These are phyloP conservation scores for Hyaloscypha bicolor DNA, from an alignment of 495 filamentous ascomycete species.

Conservation along the genomic window DNA sequence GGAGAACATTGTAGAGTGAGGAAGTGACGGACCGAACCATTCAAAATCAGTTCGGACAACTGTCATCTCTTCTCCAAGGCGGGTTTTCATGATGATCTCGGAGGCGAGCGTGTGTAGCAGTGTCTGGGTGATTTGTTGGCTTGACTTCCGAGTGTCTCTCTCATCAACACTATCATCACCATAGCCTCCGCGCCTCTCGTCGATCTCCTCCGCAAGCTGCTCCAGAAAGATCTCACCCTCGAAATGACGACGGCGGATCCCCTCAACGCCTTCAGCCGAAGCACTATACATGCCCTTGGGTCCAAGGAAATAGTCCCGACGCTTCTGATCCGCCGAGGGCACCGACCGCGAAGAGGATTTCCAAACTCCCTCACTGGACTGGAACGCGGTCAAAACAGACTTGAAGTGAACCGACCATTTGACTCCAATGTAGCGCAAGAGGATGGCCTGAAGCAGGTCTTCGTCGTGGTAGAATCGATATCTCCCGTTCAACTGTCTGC, in stretches of 20 bases:
- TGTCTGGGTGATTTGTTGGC: constrained; percentile 56
- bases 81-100: constrained; percentile 59
- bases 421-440: constrained; percentile 64
- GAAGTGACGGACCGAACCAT: constrained; percentile 63
- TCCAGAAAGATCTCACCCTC: constrained; percentile 22
- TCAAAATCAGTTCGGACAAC: constrained; percentile 62
- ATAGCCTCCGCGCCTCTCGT: constrained; percentile 17
- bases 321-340: constrained; percentile 44
- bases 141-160: constrained; percentile 36
- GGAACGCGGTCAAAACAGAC: constrained; percentile 42
- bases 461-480: constrained; percentile 67
- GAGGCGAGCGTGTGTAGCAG: constrained; percentile 62
- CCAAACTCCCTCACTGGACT: constrained; percentile 40
- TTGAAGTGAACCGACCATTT: constrained; percentile 60
- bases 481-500: constrained; percentile 62
- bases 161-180: constrained; percentile 31
- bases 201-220: constrained; percentile 4
- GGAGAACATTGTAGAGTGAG: constrained; percentile 59
- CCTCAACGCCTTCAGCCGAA: constrained; percentile 32
- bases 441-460: constrained; percentile 63
- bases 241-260: constrained; percentile 21
- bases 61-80: constrained; percentile 56
- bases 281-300: neutral
- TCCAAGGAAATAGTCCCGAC: constrained; percentile 51
- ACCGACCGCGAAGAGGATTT: constrained; percentile 41